Evolutionary conservation across 305 asterid species (phyloP), one percentile per base, ranked within the genome.

Genomic region (Monarda citriodora): DNA sequence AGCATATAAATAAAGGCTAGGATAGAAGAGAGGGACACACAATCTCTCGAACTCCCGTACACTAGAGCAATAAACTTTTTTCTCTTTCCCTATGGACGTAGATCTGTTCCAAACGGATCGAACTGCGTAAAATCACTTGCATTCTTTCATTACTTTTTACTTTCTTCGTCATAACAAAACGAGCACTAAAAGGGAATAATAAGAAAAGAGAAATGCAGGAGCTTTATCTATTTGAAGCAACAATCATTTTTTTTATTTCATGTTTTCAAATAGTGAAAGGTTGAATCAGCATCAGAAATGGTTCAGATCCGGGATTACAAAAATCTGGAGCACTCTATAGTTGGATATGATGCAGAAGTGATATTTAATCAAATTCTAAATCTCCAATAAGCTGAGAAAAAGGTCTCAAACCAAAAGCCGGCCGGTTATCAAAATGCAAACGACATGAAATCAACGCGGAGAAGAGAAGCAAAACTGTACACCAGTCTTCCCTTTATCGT

Each of bases 401-500:
- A 6, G 51, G 56, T 26, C 22, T n/a, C 2, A 25, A 67, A 60
- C 22, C 36, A 46, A 68, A 53, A 14, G 64, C 62, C 62, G 47
- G 42, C 6, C 37, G 9, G 37, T 32, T 32, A 32, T 7, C 57
- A 38, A 38, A 41, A 41, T 15, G 16, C 46, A 44, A 44, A 9
- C 20, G 12, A 46, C 37, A 23, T 7, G 48, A 56, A 58, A 53
- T 76, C 69, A 86, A 29, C 44, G 65, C 26, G 95, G 85, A 34
- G 91, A 80, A 65, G 97, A 83, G 82, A 90, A 90, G 88, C 83
- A 72, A 72, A 90, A 90, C 58, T 87, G 97, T 59, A 90, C 55
- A 18, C 97, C 97, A 44, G 79, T 79, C 84, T 77, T 83, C 71
- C 96, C 99, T 26, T 76, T 82, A 57, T 94, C 99, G 26, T 81